phyloP scores from a whole-genome alignment of 495 filamentous ascomycete species.

The Lentithecium fluviatile region DNA sequence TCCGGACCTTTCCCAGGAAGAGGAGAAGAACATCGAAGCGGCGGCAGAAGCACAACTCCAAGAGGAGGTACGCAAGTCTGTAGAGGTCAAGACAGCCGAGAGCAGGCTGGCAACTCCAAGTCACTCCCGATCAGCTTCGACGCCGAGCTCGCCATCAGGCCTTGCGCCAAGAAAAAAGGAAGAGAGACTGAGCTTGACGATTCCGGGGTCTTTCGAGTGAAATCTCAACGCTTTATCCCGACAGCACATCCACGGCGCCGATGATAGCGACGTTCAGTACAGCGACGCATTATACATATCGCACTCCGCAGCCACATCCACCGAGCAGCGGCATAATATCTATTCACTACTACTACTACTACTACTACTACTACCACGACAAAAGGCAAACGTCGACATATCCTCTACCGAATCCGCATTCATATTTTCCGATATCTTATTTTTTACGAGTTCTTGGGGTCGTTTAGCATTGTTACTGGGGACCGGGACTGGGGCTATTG shows the following conservation, averaged over 20 bases:
- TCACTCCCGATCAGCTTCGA: slow-evolving; percentile 1
- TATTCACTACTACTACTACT: too few relatives aligned
- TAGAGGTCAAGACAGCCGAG: slow-evolving; percentile 11
- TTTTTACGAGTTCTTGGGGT: not conserved
- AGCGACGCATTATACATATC: too few relatives aligned
- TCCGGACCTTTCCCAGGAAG: slow-evolving; percentile 7
- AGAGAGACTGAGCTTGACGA: slow-evolving; percentile 29
- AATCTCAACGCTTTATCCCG: too few relatives aligned
- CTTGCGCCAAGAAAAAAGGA: slow-evolving; percentile 22
- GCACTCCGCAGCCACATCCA: too few relatives aligned
- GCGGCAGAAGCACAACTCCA: slow-evolving; percentile 28
- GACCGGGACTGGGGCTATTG: slow-evolving; percentile 2
- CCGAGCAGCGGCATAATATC: too few relatives aligned
- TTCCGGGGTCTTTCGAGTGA: slow-evolving; percentile 37
- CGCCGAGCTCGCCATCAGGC: not conserved
- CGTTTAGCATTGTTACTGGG: slow-evolving; percentile 1
- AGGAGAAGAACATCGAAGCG: slow-evolving; percentile 27
- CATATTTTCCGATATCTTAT: not conserved
- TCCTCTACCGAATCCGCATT: not conserved
- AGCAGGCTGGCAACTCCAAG: not conserved
- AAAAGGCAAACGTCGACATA: too few relatives aligned
- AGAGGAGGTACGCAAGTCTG: slow-evolving; percentile 22
- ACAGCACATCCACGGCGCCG: not conserved
- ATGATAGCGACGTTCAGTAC: not conserved
- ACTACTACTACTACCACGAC: too few relatives aligned